Percentiles rank a stretch among this genome's conserved stretches.
Evolutionary conservation across 2,329 filamentous ascomycete species (phyloP).

Genomic region (Cordyceps javanica): DNA sequence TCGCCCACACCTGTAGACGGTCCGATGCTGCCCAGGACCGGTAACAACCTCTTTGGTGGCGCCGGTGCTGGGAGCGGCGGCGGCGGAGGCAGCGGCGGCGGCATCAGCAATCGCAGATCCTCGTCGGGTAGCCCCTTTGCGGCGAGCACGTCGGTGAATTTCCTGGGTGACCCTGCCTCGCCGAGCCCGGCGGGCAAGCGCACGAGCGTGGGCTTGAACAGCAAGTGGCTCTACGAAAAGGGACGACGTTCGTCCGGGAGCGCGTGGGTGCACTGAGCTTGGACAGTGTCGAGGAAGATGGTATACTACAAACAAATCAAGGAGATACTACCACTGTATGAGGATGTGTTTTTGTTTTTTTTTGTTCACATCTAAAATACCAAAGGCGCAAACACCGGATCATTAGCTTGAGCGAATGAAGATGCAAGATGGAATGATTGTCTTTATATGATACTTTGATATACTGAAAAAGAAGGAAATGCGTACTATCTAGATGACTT

Average conservation of each 20-base stretch:
- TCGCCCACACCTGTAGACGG: constrained; percentile 36
- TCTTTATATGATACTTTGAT: not conserved
- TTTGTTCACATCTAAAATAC: not conserved
- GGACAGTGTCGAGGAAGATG: no score
- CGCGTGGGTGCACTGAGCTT: constrained; percentile 30
- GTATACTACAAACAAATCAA: not conserved
- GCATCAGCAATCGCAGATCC: constrained; percentile 33
- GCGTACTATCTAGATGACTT: constrained; percentile 6
- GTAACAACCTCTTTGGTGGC: not conserved
- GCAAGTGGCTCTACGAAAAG: constrained; percentile 91
- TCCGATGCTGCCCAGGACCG: constrained; percentile 61
- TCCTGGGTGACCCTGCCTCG: constrained; percentile 56
- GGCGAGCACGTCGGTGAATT: constrained; percentile 39
- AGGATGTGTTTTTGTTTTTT: not conserved
- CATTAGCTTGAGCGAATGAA: not conserved
- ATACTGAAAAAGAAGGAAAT: not conserved
- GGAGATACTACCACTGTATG: not conserved
- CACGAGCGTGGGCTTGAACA: constrained; percentile 74
- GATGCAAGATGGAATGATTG: not conserved
- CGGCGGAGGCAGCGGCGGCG: no score
- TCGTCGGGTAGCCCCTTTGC: constrained; percentile 51
- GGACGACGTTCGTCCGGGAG: constrained; percentile 52
- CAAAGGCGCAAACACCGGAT: not conserved
- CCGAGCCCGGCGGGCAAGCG: constrained; percentile 66
- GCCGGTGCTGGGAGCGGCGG: no score